Evolutionary conservation across 768 basidiomycete species (phyloP), one percentile per base, ranked within the genome.

Genomic region (Kwoniella sp.): DNA sequence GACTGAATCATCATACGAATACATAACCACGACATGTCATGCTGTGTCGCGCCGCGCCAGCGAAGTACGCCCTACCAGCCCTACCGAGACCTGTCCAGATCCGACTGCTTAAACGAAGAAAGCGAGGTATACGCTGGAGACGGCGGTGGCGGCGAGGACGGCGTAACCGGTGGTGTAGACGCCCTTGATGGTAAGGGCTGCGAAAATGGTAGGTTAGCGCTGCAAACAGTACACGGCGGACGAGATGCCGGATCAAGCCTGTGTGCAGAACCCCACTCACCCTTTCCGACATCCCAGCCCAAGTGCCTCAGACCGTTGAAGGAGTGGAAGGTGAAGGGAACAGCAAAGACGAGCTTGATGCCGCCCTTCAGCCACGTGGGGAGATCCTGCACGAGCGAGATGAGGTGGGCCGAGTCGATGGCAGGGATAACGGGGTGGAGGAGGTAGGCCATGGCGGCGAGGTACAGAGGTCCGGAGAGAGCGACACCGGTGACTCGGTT

Each of bases 281-380:
- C 85, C 79, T 85, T 86, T 53, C 84, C 84, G 70, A 81, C 75
- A 76, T 96, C 93, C 93, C 93, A 98, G 28, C 76, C 73, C 65
- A 98, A 77, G 79, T 98, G 93, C 34, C 93, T 82, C 55, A 96
- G 56, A 3, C 93, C 93, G 75, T 96, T 96, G 75, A 83, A 79
- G 7, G 82, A 81, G 77, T 98, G 93, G 82, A 85, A 96, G 14
- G 88, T 82, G 74, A 95, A 93, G 1, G 92, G 89, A 3, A 82
- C 79, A 11, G 89, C 90, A 38, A 96, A 81, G 56, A 89, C 65
- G 23, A 82, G 76, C 76, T 95, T 96, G 45, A 81, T 83, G 9
- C 81, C 75, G 53, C 83, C 81, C 76, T 93, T 93, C 61, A 85
- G 78, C 54, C 80, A 82, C 19, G 84, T 83, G 8, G 92, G 92